Base-by-base conservation (phyloP, 2,329 filamentous ascomycete species). In the Sporothrix curviconia region DNA sequence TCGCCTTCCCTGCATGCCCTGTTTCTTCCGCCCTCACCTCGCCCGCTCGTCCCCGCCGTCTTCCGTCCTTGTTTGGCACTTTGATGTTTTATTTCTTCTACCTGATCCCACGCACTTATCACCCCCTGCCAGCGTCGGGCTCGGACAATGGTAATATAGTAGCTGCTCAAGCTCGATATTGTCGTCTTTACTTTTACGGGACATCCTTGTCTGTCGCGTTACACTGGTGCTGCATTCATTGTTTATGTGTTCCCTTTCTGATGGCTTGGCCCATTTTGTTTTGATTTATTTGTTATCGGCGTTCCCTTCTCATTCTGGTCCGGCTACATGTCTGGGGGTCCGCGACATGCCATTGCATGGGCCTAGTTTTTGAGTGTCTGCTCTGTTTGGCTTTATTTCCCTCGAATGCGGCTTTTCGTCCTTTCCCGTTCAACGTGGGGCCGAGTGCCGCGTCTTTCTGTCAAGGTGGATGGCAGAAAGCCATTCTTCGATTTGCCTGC, bases 151-250 rank as follows among this genome's bases (percentile, higher is more conserved):
- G n/a, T n/a, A n/a, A n/a, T n/a, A n/a, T n/a, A n/a, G n/a, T n/a
- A 7, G 14, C 14, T 44, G 40, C 19, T 32, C 36, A 19, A 14
- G 12, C 6, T 57, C 7, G 11, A 53, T 53, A 43, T 36, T 40
- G 37, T 47, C 43, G 28, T 46, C 34, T 47, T 15, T 28, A 14
- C 8, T 40, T 43, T 12, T 50, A 46, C 46, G 53, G 53, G 15
- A 53, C 46, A 56, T 32, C 39, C 19, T 22, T n/a, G 34, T n/a
- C 28, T 5, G 14, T 17, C 40, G 36, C 24, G 53, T 59, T 56
- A 56, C 52, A 56, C 57, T 53, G 32, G 17, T 36, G 34, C 47
- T 34, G 42, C 34, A 8, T 52, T 53, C 39, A 47, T 53, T 53
- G 39, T 36, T 12, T 56, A 24, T 47, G 53, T 56, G 57, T 19